These are phyloP conservation scores for Sporisorium scitamineum DNA, from an alignment of 1,284 basidiomycete genomes.

Conservation along the genomic window DNA sequence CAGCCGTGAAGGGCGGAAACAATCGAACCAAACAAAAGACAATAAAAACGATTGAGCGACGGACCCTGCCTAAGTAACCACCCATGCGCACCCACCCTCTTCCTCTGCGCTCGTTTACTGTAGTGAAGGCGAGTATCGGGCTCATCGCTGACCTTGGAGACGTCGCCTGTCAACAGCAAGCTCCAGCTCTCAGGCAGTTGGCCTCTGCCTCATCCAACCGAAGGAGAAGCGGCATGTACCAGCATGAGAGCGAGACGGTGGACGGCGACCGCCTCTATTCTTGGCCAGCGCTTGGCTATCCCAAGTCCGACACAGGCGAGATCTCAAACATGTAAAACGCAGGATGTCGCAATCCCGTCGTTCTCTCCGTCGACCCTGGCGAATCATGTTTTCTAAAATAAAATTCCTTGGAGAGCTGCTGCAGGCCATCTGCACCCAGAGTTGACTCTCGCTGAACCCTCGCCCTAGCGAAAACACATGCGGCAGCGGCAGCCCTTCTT, in stretches of 20 bases:
- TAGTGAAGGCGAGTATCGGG: not conserved
- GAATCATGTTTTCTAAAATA: conserved; percentile 6
- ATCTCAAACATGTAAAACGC: conserved; percentile 18
- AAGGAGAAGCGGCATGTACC: not conserved
- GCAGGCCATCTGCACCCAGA: conserved; percentile 16
- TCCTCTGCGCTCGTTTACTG: no score
- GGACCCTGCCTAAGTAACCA: not conserved
- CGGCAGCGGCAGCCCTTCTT: not conserved
- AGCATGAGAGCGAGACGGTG: conserved; percentile 11
- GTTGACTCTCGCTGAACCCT: conserved; percentile 40
- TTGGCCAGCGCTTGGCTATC: conserved; percentile 41
- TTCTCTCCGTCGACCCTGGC: conserved; percentile 6
- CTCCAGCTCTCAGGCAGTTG: no score
- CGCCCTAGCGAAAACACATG: conserved; percentile 5
- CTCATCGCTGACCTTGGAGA: not conserved
- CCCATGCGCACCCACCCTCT: not conserved
- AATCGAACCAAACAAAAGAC: no score
- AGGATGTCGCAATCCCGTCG: conserved; percentile 35
- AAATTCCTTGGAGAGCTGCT: not conserved
- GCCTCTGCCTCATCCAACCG: no score
- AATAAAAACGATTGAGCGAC: not conserved
- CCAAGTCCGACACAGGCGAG: conserved; percentile 8
- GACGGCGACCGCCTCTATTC: conserved; percentile 27
- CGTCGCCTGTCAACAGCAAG: not conserved
- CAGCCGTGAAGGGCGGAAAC: conserved; percentile 1